Base-by-base conservation (phyloP, 495 filamentous ascomycete genomes). In the Alectoria sarmentosa region DNA sequence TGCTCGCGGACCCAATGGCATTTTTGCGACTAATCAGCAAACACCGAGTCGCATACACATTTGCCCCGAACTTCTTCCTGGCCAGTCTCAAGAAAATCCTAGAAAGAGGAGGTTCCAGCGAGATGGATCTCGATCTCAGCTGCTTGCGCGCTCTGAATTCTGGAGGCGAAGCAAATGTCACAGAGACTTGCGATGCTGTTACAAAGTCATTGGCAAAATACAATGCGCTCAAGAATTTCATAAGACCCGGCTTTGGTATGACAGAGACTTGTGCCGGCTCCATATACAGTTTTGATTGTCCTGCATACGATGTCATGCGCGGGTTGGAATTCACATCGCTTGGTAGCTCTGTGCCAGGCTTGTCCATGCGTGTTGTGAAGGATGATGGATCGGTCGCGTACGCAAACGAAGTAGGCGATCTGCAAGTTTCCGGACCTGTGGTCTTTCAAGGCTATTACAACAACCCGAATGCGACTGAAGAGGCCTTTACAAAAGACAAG, bases 161-260 rank as follows among this genome's bases (percentile, higher is more conserved):
- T 58, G 55, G 55, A 19, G 55, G 55, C 7, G 55, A 58, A 10
- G 26, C 55, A 3, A 58, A 58, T 23, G 30, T 58, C 8, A 13
- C 14, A 8, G 55, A 4, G 4, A 58, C 55, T 32, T 58, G 55
- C 17, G 55, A 3, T 23, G 30, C 55, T 13, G 4, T 58, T 13
- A 13, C 55, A 36, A 6, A 23, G 11, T 30, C 5, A 5, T 15
- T 58, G 11, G 5, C 15, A 30, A 15, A 8, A 36, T 37, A n/a
- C 13, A 30, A 30, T 6, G 55, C 55, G 21, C 55, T 30, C 3
- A 58, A 1, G 6, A 58, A 23, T 23, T 3, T 58, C 55, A 38
- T 58, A 19, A 3, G 55, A 38, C 55, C 55, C 37, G 55, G 55
- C n/a, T n/a, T n/a, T n/a, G n/a, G n/a, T n/a, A n/a, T n/a, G n/a